These are phyloP conservation scores for Penicillium nucicola DNA, from an alignment of 495 filamentous ascomycete species.

Conservation along the genomic window DNA sequence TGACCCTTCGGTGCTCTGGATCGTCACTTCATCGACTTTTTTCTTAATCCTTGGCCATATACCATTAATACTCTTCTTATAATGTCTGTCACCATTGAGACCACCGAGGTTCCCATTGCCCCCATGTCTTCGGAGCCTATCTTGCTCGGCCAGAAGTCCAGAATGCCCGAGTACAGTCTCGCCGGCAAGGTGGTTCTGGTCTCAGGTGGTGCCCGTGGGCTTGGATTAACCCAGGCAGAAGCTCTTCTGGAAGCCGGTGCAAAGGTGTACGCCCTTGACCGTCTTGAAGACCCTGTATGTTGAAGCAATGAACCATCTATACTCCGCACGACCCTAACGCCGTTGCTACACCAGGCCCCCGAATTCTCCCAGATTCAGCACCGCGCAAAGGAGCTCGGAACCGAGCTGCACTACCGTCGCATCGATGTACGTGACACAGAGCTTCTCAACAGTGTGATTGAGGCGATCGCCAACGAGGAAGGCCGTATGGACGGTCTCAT, in stretches of 20 bases:
- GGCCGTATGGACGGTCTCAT: slow-evolving; percentile 73
- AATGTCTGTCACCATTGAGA: slow-evolving; percentile 45
- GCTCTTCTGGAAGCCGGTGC: slow-evolving; percentile 80
- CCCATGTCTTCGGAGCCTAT: slow-evolving; percentile 22
- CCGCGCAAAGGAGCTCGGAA: slow-evolving; percentile 65
- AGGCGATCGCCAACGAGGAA: slow-evolving; percentile 65
- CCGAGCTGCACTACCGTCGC: slow-evolving; percentile 71
- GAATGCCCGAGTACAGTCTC: slow-evolving; percentile 77
- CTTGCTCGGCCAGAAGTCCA: slow-evolving; percentile 34
- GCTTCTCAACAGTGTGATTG: slow-evolving; percentile 62
- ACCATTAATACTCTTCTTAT: slow-evolving; percentile 4
- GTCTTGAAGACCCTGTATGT: slow-evolving; percentile 44
- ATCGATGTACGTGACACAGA: slow-evolving; percentile 81
- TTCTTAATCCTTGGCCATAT: not conserved
- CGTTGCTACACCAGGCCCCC: slow-evolving; percentile 39
- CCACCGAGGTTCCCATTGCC: slow-evolving; percentile 26
- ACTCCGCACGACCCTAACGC: slow-evolving; percentile 1
- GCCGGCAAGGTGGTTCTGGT: slow-evolving; percentile 73
- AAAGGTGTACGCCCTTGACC: slow-evolving; percentile 51
- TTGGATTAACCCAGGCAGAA: slow-evolving; percentile 76
- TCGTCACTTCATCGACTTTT: not conserved
- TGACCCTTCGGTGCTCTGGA: not conserved
- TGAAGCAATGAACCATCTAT: too few species aligned
- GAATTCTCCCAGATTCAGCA: slow-evolving; percentile 62
- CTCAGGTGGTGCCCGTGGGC: slow-evolving; percentile 73